Base-by-base conservation (phyloP, 2,329 filamentous ascomycete species). In the Claviceps pazoutovae region DNA sequence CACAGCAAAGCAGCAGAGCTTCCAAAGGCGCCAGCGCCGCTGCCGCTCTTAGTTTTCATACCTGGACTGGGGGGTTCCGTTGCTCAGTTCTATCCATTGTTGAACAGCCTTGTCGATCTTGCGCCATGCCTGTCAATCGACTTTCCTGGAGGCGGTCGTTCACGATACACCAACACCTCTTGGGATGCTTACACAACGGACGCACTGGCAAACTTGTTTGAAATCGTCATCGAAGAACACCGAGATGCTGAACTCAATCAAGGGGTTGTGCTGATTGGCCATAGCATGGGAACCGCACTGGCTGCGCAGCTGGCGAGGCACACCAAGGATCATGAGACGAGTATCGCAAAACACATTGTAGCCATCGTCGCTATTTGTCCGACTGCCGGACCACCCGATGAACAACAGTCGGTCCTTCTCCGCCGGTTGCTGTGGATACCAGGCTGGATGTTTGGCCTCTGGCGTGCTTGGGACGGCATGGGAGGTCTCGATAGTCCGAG, bases 61-160 rank as follows among this genome's bases (percentile, higher is more conserved):
- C 93, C 97, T 62, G 93, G 93, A 1, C 75, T 97, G 9, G 93
- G 91, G n/a, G 93, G 93, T 48, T 95, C 88, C 0, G 78, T 89
- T 23, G 84, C 88, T 11, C 93, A 97, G 62, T 97, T 96, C 63
- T 78, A 87, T 51, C 80, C 86, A 34, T 71, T 97, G 5, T 70
- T 97, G 16, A 84, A 81, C 19, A 93, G 87, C 65, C 74, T 98
- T 47, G 79, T 86, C 49, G 88, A 94, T 62, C 73, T 89, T 48
- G 88, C 86, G 13, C 84, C 89, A 47, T 95, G 90, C 64, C 75
- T 69, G 57, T 86, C 88, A 4, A 82, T 97, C 56, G 93, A 98
- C 64, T 74, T 96, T 4, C 91, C 93, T 1, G 93, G 93, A 41
- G 95, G 90, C 60, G 93, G 93, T 34, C 72, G 83, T 21, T 96